Conservation (phyloP, 2,329 filamentous ascomycete species). For the Rhynchosporium agropyri region DNA sequence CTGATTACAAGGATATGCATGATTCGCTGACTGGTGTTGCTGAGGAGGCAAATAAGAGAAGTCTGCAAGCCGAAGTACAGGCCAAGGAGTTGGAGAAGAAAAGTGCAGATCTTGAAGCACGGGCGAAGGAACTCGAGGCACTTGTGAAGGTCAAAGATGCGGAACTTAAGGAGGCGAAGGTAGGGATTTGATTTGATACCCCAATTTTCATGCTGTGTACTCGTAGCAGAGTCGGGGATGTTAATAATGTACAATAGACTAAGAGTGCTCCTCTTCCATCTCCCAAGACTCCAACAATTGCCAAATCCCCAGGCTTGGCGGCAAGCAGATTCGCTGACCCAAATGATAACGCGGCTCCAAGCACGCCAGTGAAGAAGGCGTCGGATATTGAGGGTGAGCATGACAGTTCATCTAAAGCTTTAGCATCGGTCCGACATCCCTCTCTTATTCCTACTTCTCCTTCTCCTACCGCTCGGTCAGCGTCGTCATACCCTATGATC, state of each 20-base stretch:
- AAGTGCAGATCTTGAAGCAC: conserved; percentile 44
- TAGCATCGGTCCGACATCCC: conserved; percentile 63
- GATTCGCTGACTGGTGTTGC: conserved; percentile 63
- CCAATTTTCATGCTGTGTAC: conserved; percentile 10
- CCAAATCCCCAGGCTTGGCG: conserved; percentile 48
- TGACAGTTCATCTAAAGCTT: conserved; percentile 65
- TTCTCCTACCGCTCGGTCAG: too few species aligned
- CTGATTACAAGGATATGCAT: conserved; percentile 61
- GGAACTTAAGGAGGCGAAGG: conserved; percentile 63
- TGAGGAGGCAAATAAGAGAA: conserved; percentile 53
- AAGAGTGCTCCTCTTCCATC: conserved; percentile 45
- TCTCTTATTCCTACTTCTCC: conserved; percentile 33
- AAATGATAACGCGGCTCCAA: conserved; percentile 40
- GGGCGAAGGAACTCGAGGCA: conserved; percentile 47
- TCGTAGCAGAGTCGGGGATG: background rate
- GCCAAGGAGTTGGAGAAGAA: conserved; percentile 56
- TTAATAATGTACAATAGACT: conserved; percentile 45
- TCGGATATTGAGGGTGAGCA: conserved; percentile 59
- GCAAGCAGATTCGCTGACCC: conserved; percentile 55
- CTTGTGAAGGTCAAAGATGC: conserved; percentile 58
- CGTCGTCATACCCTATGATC: conserved; percentile 24
- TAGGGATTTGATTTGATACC: conserved; percentile 38
- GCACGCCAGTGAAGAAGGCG: conserved; percentile 35
- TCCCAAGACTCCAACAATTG: conserved; percentile 43
- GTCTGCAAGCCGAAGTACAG: conserved; percentile 45